A percentile compares a stretch with the other conserved stretches of the same genome.
Evolutionary conservation across 805 yeast genomes (phyloP).

Genomic region (Saturnispora saitoi): DNA sequence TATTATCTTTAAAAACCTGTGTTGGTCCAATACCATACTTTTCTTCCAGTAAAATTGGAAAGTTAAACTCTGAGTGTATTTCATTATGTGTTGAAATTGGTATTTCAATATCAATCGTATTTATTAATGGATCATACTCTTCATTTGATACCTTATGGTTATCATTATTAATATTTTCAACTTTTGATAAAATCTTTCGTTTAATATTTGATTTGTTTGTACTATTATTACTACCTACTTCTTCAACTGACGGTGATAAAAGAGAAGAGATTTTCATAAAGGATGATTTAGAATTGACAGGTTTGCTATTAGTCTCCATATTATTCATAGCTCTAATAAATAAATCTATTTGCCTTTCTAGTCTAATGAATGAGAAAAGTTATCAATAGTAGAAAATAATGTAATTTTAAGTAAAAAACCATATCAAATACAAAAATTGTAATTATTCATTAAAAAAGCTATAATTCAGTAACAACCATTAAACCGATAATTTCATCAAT

Average conservation of each 20-base stretch:
- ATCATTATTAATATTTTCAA: not conserved
- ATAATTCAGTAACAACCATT: conserved; percentile 31
- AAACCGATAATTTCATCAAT: conserved; percentile 42
- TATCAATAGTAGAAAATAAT: not conserved
- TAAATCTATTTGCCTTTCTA: too few relatives aligned
- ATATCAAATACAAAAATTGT: not conserved
- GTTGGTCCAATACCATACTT: conserved; percentile 80
- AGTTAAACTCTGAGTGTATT: conserved; percentile 61
- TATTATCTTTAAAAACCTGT: conserved; percentile 28
- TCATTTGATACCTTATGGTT: not conserved
- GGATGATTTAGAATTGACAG: not conserved
- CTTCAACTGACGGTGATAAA: not conserved
- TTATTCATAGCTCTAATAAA: not conserved
- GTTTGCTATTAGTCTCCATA: not conserved
- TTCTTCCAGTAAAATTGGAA: conserved; percentile 66
- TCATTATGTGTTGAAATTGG: conserved; percentile 39
- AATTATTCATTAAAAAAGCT: not conserved
- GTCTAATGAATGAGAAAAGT: too few relatives aligned
- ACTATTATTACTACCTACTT: not conserved
- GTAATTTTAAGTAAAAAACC: not conserved
- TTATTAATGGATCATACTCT: not conserved
- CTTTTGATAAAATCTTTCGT: not conserved
- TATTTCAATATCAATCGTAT: conserved; percentile 10
- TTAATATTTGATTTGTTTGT: not conserved
- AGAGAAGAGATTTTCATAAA: not conserved